Evolutionary conservation across 2,329 filamentous ascomycete species (phyloP), one percentile per base, ranked within the genome.

Genomic region (Monilinia aucupariae): DNA sequence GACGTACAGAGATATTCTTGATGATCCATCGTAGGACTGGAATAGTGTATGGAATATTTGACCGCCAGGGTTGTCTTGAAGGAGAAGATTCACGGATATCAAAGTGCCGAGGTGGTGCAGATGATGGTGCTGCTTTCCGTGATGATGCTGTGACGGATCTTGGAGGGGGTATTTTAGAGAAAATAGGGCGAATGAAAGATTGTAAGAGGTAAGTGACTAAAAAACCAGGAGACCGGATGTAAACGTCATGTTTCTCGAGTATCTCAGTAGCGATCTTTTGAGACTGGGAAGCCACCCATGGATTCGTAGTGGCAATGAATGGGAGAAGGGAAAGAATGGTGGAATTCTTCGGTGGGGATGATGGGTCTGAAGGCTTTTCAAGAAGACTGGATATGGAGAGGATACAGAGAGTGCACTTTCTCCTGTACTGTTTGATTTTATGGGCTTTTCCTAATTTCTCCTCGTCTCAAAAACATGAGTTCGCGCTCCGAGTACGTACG

Each of bases 181-280:
- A 92, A 7, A 90, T 76, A 34, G 86, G 86, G 45, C 85, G 86
- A 58, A 92, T 79, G 70, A 86, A 86, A 69, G 77, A 76, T 65
- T 81, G 78, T 4, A 92, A 81, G 62, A 91, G 77, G 47, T 80
- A 76, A n/a, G 80, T 77, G 22, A 81, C 76, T 67, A 86, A 76
- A 67, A 85, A 81, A 2, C 67, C 62, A 22, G 56, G n/a, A 3
- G 64, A 56, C 25, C 59, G 51, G 13, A 62, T 47, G 45, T 73
- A 64, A 8, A 27, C 6, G 9, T 52, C 53, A 39, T 75, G 70
- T 1, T 66, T 25, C 1, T 69, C 50, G 5, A 82, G 66, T 1
- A 81, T 65, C 2, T 54, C 45, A 0, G 48, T 47, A 0, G 81
- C 76, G 0, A 69, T 56, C 0, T 56, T n/a, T 6, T 74, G 70